Conservation (phyloP, 352 stramenopile species). For the Peronospora belbahrii region DNA sequence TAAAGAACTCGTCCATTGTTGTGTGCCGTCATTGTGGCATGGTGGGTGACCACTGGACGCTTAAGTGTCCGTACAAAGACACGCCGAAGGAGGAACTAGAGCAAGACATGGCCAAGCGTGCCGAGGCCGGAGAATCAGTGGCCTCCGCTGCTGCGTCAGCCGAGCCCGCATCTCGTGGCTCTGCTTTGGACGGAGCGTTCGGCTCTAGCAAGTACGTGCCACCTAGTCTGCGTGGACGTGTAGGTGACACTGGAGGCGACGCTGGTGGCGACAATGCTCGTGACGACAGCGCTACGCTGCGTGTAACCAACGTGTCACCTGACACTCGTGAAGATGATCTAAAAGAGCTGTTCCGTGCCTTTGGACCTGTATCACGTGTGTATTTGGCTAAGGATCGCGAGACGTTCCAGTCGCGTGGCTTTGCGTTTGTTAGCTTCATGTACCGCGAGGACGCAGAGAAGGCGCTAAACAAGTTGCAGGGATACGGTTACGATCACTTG, state of each 20-base stretch:
- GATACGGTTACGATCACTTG: constrained; percentile 98
- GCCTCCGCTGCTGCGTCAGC: constrained; percentile 14
- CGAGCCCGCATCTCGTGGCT: constrained; percentile 33
- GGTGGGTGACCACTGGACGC: constrained; percentile 86
- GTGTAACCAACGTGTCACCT: constrained; percentile 98
- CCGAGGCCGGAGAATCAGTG: constrained; percentile 24
- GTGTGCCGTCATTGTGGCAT: constrained; percentile 87
- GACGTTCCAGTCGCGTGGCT: constrained; percentile 95
- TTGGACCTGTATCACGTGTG: constrained; percentile 94
- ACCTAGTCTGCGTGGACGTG: constrained; percentile 64
- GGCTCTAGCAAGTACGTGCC: constrained; percentile 84
- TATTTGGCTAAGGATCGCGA: constrained; percentile 98
- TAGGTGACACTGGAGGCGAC: constrained; percentile 25
- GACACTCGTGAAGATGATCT: constrained; percentile 97
- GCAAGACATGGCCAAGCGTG: constrained; percentile 54
- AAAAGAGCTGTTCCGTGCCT: constrained; percentile 96
- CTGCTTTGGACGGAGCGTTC: constrained; percentile 61
- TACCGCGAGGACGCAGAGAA: constrained; percentile 93
- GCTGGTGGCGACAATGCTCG: constrained; percentile 27
- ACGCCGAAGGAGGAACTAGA: constrained; percentile 72
- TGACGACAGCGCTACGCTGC: constrained; percentile 89
- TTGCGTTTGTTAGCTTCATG: constrained; percentile 98
- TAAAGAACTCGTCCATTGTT: constrained; percentile 86
- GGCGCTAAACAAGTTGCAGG: constrained; percentile 95
- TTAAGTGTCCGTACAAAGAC: constrained; percentile 90